phyloP scores from a whole-genome alignment of 331 rosid genomes.

The Stylosanthes scabra region DNA sequence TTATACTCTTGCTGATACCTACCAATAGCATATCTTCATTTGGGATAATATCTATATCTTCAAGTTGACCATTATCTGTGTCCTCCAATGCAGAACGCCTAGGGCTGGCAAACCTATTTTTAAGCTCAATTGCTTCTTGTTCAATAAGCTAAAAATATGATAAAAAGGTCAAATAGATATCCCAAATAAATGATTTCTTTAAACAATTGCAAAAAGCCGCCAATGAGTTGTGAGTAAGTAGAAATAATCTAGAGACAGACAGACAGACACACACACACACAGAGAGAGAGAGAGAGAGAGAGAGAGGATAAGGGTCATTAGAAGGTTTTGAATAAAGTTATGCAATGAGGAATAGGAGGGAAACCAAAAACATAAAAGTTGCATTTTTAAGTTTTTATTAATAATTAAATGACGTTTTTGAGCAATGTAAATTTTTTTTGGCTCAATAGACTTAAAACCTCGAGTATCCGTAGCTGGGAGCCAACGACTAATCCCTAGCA shows the following conservation, averaged over 20 bases:
- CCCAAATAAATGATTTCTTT: not conserved
- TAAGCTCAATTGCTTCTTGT: slow-evolving; percentile 89
- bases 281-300: no score
- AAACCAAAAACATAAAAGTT: slow-evolving; percentile 25
- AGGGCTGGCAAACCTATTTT: slow-evolving; percentile 78
- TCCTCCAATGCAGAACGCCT: slow-evolving; percentile 91
- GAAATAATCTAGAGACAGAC: not conserved
- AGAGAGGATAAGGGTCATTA: not conserved
- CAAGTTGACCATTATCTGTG: slow-evolving; percentile 86
- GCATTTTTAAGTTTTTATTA: not conserved
- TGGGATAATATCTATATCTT: slow-evolving; percentile 96
- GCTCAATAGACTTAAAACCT: no score
- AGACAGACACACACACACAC: no score
- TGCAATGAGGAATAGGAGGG: not conserved
- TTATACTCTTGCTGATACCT: slow-evolving; percentile 30
- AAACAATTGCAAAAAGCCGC: slow-evolving; percentile 9
- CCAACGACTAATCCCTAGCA: no score
- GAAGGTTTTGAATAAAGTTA: not conserved
- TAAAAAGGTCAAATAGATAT: slow-evolving; percentile 21
- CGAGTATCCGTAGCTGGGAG: no score
- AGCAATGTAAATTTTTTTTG: not conserved
- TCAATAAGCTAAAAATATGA: slow-evolving; percentile 65
- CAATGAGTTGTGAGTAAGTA: not conserved
- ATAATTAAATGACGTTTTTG: slow-evolving; percentile 2
- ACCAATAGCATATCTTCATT: slow-evolving; percentile 97